These are phyloP conservation scores for Thelonectria blattea DNA, from an alignment of 2,329 filamentous ascomycete species.

Conservation along the genomic window DNA sequence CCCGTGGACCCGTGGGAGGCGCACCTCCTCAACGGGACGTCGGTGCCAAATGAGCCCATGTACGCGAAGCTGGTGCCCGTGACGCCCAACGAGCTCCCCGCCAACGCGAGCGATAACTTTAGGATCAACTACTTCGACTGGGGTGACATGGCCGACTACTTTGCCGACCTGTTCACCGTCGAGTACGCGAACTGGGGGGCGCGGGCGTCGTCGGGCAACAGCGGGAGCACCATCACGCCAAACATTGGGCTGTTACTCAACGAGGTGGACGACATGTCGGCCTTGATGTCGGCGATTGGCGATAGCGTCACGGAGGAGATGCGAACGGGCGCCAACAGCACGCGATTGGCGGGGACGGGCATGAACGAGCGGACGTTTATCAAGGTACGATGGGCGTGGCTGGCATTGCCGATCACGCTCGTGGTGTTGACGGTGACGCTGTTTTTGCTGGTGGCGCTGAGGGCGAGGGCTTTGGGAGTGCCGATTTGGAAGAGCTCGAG, in stretches of 20 bases:
- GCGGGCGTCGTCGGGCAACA: too few relatives aligned
- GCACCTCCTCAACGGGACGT: too few relatives aligned
- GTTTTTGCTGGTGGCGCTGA: background rate
- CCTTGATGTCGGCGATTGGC: background rate
- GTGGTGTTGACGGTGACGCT: background rate
- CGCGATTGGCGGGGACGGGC: background rate
- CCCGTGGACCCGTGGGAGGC: background rate
- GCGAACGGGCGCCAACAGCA: background rate
- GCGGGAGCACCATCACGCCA: background rate
- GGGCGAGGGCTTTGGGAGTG: background rate
- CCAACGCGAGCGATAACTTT: slow-evolving; percentile 1
- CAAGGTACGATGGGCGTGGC: slow-evolving; percentile 4
- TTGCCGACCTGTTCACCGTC: background rate
- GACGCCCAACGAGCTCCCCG: background rate
- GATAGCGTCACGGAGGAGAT: background rate
- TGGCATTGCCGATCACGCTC: background rate
- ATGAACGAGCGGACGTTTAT: background rate
- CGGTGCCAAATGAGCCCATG: background rate
- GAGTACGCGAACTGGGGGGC: background rate
- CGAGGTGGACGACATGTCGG: background rate
- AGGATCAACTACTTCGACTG: slow-evolving; percentile 3
- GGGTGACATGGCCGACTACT: background rate
- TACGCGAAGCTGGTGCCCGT: background rate
- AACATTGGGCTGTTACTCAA: background rate
- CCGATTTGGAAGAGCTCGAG: slow-evolving; percentile 6